Percentiles rank a stretch among this genome's conserved stretches.
These are phyloP conservation scores for Tilletia caries DNA, from an alignment of 1,284 basidiomycete species.

Conservation along the genomic window DNA sequence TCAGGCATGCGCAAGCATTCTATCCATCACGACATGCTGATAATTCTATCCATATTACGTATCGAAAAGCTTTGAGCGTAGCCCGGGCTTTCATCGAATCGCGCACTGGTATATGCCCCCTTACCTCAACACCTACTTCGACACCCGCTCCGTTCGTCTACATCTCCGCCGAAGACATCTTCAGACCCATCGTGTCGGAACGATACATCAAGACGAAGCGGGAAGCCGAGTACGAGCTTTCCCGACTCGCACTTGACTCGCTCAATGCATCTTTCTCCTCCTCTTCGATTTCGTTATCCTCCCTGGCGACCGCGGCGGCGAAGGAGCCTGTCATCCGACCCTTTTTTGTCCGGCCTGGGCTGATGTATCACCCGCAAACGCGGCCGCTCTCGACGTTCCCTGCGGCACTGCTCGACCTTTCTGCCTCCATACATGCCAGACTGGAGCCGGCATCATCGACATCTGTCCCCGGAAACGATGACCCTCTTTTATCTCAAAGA, in stretches of 20 bases:
- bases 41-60: not conserved
- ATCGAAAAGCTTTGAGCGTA: slow-evolving; percentile 37
- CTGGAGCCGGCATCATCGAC: slow-evolving; percentile 60
- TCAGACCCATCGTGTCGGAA: slow-evolving; percentile 76
- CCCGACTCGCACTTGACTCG: slow-evolving; percentile 21
- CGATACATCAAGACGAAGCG: slow-evolving; percentile 86
- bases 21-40: not conserved
- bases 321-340: slow-evolving; percentile 57
- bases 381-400: slow-evolving; percentile 81
- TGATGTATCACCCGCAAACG: slow-evolving; percentile 92
- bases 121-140: no score
- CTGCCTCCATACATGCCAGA: slow-evolving; percentile 33
- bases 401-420: slow-evolving; percentile 75
- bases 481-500: not conserved
- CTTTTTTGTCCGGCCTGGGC: slow-evolving; percentile 77
- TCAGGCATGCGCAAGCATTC: not conserved
- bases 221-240: slow-evolving; percentile 73
- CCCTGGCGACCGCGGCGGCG: not conserved
- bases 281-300: not conserved
- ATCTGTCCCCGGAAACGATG: slow-evolving; percentile 26
- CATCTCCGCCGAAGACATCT: slow-evolving; percentile 90
- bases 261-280: not conserved
- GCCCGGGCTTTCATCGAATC: slow-evolving; percentile 45
- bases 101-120: not conserved
- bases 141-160: slow-evolving; percentile 72